These are phyloP conservation scores for Lecanosticta acicola DNA, from an alignment of 2,329 filamentous ascomycete species.

Conservation along the genomic window DNA sequence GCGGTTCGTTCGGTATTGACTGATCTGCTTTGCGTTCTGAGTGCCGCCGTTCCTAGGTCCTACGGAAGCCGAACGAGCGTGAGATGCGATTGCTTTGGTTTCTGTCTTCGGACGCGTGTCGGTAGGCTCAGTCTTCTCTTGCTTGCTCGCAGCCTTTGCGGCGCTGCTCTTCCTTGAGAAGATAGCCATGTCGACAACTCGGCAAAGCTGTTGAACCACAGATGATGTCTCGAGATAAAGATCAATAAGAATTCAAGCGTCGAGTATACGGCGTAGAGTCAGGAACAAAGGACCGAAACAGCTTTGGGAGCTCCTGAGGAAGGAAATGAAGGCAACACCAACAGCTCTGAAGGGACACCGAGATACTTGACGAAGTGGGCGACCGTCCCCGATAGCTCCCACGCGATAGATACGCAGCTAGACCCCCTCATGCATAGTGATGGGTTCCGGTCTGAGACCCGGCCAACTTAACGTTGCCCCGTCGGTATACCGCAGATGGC, in stretches of 20 bases:
- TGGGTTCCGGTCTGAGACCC: background rate
- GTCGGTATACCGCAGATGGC: background rate
- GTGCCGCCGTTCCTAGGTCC: conserved; percentile 40
- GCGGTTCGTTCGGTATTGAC: background rate
- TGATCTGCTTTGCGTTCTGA: background rate
- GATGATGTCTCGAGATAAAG: too few relatives aligned
- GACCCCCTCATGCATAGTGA: background rate
- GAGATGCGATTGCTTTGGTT: conserved; percentile 58
- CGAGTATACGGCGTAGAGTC: too few relatives aligned
- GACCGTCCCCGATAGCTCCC: background rate
- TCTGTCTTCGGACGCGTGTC: conserved; percentile 39
- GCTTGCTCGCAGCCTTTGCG: conserved; percentile 32
- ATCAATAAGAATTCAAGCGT: too few relatives aligned
- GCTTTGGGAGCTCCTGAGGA: too few relatives aligned
- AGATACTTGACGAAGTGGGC: background rate
- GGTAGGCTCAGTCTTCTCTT: conserved; percentile 52
- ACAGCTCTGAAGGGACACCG: background rate
- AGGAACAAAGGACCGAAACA: too few relatives aligned
- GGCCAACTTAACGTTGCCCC: background rate
- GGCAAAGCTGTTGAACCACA: background rate
- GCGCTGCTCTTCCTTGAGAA: conserved; percentile 47
- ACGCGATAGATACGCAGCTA: conserved; percentile 1
- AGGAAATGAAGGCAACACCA: background rate
- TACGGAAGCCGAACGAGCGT: conserved; percentile 56
- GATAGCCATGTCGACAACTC: conserved; percentile 44